These are phyloP conservation scores for Scorias spongiosa DNA, from an alignment of 2,329 filamentous ascomycete genomes.

Conservation along the genomic window DNA sequence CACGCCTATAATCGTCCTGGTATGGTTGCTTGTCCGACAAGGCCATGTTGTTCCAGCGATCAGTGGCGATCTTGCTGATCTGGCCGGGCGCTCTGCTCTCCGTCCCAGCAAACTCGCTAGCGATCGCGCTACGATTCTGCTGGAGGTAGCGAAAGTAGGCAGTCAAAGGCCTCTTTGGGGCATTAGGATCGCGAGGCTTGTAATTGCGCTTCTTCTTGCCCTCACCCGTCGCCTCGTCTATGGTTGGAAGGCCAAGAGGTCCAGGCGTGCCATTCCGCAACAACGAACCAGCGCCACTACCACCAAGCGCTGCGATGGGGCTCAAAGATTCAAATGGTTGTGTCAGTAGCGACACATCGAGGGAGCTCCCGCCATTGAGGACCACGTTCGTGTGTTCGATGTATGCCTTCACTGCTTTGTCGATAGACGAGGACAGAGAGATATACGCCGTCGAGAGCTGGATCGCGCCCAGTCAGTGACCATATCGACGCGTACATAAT, in stretches of 20 bases:
- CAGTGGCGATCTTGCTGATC: slow-evolving; percentile 74
- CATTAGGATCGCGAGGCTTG: slow-evolving; percentile 61
- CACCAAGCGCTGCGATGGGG: slow-evolving; percentile 9
- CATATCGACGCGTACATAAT: slow-evolving; percentile 5
- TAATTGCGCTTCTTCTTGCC: slow-evolving; percentile 24
- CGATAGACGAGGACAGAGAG: slow-evolving; percentile 64
- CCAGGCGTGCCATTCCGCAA: neutral
- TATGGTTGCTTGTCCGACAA: slow-evolving; percentile 57
- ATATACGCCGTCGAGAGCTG: slow-evolving; percentile 66
- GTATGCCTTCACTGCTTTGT: slow-evolving; percentile 68
- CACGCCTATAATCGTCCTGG: slow-evolving; percentile 42
- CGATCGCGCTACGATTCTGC: slow-evolving; percentile 69
- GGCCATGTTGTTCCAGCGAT: slow-evolving; percentile 68
- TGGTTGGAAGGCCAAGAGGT: neutral
- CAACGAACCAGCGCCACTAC: slow-evolving; percentile 10
- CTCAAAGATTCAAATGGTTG: slow-evolving; percentile 16
- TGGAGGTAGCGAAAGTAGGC: slow-evolving; percentile 94
- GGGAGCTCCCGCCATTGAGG: slow-evolving; percentile 35
- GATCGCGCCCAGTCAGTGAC: slow-evolving; percentile 22
- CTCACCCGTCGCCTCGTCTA: slow-evolving; percentile 1
- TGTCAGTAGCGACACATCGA: slow-evolving; percentile 17
- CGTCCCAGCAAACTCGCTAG: slow-evolving; percentile 41
- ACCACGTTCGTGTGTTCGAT: slow-evolving; percentile 78
- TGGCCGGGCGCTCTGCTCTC: slow-evolving; percentile 57
- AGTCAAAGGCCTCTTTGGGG: slow-evolving; percentile 83